A percentile compares a stretch with the other conserved stretches of the same genome.
Conservation (phyloP, 768 basidiomycete species). For the Podaxis sp. region DNA sequence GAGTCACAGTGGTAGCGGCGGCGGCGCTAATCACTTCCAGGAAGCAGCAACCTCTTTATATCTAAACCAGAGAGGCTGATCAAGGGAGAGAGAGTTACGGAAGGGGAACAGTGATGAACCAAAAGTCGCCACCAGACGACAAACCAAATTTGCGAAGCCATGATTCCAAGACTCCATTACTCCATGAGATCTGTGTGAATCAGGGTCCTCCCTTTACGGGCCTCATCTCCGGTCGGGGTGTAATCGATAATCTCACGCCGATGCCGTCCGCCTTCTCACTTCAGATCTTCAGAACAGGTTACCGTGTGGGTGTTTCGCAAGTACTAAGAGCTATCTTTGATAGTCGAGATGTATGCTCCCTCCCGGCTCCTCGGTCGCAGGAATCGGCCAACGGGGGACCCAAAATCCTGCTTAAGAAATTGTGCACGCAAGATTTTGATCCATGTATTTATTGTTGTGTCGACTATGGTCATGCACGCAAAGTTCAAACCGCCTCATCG, state of each 20-base stretch:
- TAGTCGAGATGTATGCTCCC: too few relatives aligned
- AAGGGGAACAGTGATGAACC: background rate
- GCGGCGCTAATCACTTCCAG: background rate
- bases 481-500: background rate
- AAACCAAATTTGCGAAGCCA: too few relatives aligned
- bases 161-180: background rate
- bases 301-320: background rate
- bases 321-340: too few relatives aligned
- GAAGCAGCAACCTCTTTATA: slow-evolving; percentile 1
- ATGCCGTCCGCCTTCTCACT: background rate
- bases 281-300: background rate
- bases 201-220: background rate
- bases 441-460: too few relatives aligned
- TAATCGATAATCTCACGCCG: background rate
- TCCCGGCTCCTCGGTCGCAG: too few relatives aligned
- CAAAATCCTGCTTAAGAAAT: too few relatives aligned
- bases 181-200: background rate
- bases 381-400: too few relatives aligned
- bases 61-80: background rate
- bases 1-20: background rate
- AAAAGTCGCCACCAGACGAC: background rate
- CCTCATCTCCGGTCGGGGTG: background rate
- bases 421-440: too few relatives aligned
- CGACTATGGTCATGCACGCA: too few relatives aligned
- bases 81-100: background rate